These are phyloP conservation scores for Sarocladium kiliense DNA, from an alignment of 2,329 filamentous ascomycete genomes.

Conservation along the genomic window DNA sequence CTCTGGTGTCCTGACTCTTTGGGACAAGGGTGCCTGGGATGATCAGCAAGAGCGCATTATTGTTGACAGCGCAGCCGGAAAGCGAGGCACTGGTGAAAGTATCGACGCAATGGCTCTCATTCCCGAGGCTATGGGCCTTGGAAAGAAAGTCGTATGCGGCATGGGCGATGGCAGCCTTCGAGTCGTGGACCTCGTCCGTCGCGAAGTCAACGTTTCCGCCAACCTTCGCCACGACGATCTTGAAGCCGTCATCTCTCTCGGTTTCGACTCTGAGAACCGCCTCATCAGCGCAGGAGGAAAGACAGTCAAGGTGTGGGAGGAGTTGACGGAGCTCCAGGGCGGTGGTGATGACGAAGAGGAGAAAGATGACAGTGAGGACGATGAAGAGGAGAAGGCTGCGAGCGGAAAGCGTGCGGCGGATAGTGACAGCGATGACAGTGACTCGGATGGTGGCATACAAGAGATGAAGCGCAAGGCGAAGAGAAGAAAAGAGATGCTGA, in stretches of 20 bases:
- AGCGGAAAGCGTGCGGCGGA: constrained; percentile 43
- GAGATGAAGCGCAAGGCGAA: constrained; percentile 42
- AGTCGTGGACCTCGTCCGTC: constrained; percentile 69
- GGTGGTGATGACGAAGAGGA: constrained; percentile 41
- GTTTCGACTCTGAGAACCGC: constrained; percentile 78
- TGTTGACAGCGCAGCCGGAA: constrained; percentile 53
- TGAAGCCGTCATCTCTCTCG: constrained; percentile 76
- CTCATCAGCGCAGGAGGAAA: constrained; percentile 87
- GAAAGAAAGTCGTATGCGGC: constrained; percentile 74
- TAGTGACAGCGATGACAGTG: constrained; percentile 37
- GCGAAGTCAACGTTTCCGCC: constrained; percentile 63
- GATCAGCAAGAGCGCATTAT: constrained; percentile 88
- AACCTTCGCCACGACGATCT: constrained; percentile 72
- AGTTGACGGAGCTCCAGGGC: constrained; percentile 53
- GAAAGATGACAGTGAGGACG: constrained; percentile 34
- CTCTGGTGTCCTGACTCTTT: constrained; percentile 80
- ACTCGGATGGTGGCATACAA: constrained; percentile 23
- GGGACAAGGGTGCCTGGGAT: constrained; percentile 93
- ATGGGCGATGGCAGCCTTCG: constrained; percentile 75
- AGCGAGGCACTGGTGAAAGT: constrained; percentile 60
- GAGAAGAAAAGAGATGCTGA: constrained; percentile 35
- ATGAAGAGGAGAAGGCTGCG: constrained; percentile 32
- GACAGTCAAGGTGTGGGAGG: constrained; percentile 89
- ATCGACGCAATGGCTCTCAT: constrained; percentile 72
- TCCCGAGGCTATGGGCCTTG: constrained; percentile 63